Evolutionary conservation across 106 monocot genomes (phyloP).

Genomic region (Triglochin maritima): DNA sequence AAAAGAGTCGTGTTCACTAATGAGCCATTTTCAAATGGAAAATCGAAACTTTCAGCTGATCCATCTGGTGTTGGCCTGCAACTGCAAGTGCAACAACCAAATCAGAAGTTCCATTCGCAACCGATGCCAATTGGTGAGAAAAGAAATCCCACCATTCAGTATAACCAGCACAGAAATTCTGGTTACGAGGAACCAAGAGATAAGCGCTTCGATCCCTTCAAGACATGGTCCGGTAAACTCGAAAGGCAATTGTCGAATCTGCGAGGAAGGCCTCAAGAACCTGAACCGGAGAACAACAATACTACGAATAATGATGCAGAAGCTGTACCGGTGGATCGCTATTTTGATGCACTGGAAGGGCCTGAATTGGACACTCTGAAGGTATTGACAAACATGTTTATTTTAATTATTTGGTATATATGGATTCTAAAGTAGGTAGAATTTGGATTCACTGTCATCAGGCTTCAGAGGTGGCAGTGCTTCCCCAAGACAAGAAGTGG

Average conservation of each 20-base stretch:
- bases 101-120: too few species aligned
- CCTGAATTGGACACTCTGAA: constrained; percentile 61
- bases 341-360: constrained; percentile 62
- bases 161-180: too few species aligned
- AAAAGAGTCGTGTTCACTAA: neutral
- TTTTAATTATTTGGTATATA: neutral
- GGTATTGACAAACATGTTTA: constrained; percentile 12
- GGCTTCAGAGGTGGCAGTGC: constrained; percentile 5
- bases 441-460: neutral
- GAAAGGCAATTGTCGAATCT: constrained; percentile 45
- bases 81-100: neutral
- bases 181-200: constrained; percentile 10
- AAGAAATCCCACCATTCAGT: too few species aligned
- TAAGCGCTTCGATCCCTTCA: constrained; percentile 48
- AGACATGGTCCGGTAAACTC: constrained; percentile 53
- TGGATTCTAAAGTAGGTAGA: neutral
- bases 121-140: too few species aligned
- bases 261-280: constrained; percentile 22
- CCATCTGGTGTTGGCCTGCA: neutral
- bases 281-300: neutral
- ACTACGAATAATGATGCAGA: constrained; percentile 7
- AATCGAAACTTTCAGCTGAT: neutral
- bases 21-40: neutral
- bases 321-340: constrained; percentile 44
- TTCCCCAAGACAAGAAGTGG: constrained; percentile 13